Evolutionary conservation across 768 basidiomycete species (phyloP).

Genomic region (Naganishia randhawae): DNA sequence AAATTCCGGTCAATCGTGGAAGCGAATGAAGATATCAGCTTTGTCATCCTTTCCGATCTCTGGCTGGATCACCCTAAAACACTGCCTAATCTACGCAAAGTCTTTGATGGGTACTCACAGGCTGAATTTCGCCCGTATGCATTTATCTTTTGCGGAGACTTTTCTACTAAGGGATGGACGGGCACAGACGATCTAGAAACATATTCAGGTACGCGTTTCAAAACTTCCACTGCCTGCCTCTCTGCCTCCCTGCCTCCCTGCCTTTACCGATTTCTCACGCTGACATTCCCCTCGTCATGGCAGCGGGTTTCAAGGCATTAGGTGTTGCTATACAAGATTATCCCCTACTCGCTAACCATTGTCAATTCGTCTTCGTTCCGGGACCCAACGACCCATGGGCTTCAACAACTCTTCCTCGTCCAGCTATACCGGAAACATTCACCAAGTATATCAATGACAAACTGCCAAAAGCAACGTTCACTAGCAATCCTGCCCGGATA

Average conservation of each 20-base stretch:
- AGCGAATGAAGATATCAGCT: conserved; percentile 61
- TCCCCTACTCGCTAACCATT: conserved; percentile 67
- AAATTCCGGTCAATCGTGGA: conserved; percentile 46
- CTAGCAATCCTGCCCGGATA: conserved; percentile 86
- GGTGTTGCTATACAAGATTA: conserved; percentile 80
- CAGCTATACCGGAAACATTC: conserved; percentile 72
- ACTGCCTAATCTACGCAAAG: conserved; percentile 68
- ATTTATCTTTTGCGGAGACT: conserved; percentile 92
- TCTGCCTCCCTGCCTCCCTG: neutral
- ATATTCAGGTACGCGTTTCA: conserved; percentile 67
- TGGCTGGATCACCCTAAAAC: conserved; percentile 89
- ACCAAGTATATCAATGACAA: conserved; percentile 65
- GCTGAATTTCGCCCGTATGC: conserved; percentile 87
- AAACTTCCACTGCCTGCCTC: neutral
- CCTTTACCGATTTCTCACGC: too few relatives aligned
- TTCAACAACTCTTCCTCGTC: conserved; percentile 75
- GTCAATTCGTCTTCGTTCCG: conserved; percentile 91
- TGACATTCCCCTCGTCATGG: too few relatives aligned
- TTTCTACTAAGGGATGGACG: conserved; percentile 79
- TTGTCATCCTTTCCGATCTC: conserved; percentile 92
- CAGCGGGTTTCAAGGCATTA: conserved; percentile 66
- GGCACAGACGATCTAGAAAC: conserved; percentile 66
- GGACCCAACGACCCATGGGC: conserved; percentile 83
- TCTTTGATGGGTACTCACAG: conserved; percentile 69
- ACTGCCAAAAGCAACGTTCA: conserved; percentile 76